These are phyloP conservation scores for Macadamia integrifolia DNA, from an alignment of 164 flowering plant species.

Conservation along the genomic window DNA sequence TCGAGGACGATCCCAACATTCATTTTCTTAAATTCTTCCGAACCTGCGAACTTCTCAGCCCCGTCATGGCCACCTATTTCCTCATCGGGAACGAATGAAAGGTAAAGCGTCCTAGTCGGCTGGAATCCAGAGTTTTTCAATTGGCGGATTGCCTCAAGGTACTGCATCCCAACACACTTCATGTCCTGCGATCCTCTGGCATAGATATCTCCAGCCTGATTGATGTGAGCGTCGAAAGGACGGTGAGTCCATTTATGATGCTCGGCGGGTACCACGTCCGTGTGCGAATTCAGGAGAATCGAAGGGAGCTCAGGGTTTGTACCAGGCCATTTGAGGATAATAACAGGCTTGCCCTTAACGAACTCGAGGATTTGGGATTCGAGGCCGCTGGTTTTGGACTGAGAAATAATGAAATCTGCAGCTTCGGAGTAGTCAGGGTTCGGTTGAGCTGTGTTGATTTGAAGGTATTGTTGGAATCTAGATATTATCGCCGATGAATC, in stretches of 20 bases:
- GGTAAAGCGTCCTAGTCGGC: slow-evolving; percentile 60
- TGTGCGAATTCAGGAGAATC: slow-evolving; percentile 84
- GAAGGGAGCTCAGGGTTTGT: slow-evolving; percentile 51
- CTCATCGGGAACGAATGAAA: slow-evolving; percentile 89
- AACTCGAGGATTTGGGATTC: slow-evolving; percentile 56
- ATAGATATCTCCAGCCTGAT: slow-evolving; percentile 46
- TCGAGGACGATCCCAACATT: slow-evolving; percentile 88
- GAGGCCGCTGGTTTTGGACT: slow-evolving; percentile 57
- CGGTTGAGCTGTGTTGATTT: slow-evolving; percentile 83
- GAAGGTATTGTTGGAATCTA: slow-evolving; percentile 78
- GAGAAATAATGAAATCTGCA: slow-evolving; percentile 56
- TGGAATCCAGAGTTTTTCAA: slow-evolving; percentile 52
- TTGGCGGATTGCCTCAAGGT: slow-evolving; percentile 74
- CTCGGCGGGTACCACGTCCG: slow-evolving; percentile 88
- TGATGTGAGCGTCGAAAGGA: slow-evolving; percentile 67
- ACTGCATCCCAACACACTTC: slow-evolving; percentile 97
- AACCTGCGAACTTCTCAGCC: slow-evolving; percentile 55
- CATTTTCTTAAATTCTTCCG: slow-evolving; percentile 54
- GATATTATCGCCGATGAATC: slow-evolving; percentile 17
- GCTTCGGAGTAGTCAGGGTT: slow-evolving; percentile 61
- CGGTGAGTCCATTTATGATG: slow-evolving; percentile 62
- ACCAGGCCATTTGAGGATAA: slow-evolving; percentile 86
- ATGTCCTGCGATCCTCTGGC: slow-evolving; percentile 98
- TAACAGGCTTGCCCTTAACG: slow-evolving; percentile 63
- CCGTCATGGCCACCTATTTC: slow-evolving; percentile 96